These are phyloP conservation scores for Hypomyces rosellus DNA, from an alignment of 2,329 filamentous ascomycete genomes.

Conservation along the genomic window DNA sequence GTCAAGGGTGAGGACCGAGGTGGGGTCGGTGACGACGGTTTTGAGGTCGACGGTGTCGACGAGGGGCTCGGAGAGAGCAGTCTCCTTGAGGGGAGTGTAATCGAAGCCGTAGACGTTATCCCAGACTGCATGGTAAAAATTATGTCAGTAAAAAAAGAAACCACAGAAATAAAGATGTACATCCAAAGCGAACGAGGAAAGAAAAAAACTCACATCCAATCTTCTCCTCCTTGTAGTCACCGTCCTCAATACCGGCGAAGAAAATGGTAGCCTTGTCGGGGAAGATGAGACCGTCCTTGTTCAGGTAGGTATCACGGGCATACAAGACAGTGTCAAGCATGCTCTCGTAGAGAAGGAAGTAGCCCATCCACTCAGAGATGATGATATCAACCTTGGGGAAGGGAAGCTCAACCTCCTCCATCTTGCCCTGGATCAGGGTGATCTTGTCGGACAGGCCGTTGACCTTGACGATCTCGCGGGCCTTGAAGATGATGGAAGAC, in stretches of 20 bases:
- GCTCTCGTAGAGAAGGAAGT: slow-evolving; percentile 97
- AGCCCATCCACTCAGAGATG: slow-evolving; percentile 99
- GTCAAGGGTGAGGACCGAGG: slow-evolving; percentile 78
- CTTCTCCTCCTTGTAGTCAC: slow-evolving; percentile 99
- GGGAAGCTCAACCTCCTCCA: slow-evolving; percentile 94
- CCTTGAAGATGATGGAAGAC: slow-evolving; percentile 99
- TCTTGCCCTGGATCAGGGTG: slow-evolving; percentile 96
- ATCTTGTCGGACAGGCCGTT: slow-evolving; percentile 96
- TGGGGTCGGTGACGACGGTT: slow-evolving; percentile 90
- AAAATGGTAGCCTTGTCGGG: slow-evolving; percentile 98
- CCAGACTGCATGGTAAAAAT: slow-evolving; percentile 62
- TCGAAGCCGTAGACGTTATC: slow-evolving; percentile 98
- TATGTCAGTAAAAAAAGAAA: no score
- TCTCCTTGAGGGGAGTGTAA: slow-evolving; percentile 88
- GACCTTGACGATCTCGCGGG: slow-evolving; percentile 82
- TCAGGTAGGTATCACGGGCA: slow-evolving; percentile 86
- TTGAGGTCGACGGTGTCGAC: slow-evolving; percentile 98
- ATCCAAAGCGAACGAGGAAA: no score
- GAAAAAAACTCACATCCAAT: slow-evolving; percentile 76
- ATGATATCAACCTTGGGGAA: slow-evolving; percentile 98
- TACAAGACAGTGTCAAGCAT: slow-evolving; percentile 99
- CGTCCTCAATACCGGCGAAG: slow-evolving; percentile 94
- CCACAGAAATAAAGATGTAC: background rate
- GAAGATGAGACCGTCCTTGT: slow-evolving; percentile 86
- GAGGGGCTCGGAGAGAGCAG: slow-evolving; percentile 88